Evolutionary conservation across 148 eudicot genomes (phyloP).

Genomic region (Mesembryanthemum crystallinum): DNA sequence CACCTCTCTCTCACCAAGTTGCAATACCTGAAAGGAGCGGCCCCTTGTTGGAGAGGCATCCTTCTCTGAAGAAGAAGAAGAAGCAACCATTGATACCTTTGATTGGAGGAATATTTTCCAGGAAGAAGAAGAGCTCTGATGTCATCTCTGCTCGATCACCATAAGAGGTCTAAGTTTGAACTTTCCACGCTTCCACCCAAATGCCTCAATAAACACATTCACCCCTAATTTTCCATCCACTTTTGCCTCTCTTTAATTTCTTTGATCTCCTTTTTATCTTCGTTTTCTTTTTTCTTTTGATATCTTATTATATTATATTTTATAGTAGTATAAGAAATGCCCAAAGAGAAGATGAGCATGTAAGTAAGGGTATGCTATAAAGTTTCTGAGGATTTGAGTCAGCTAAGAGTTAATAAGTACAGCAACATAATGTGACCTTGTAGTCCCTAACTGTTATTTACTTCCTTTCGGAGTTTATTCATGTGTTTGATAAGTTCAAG

Average conservation of each 20-base stretch:
- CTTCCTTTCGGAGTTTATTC: not conserved
- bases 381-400: not conserved
- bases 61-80: conserved; percentile 72
- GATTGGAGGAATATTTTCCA: conserved; percentile 57
- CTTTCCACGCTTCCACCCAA: not conserved
- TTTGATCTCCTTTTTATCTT: not conserved
- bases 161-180: not conserved
- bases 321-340: not conserved
- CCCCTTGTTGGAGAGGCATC: conserved; percentile 56
- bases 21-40: conserved; percentile 32
- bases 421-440: not conserved
- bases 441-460: not conserved
- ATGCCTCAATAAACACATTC: no score
- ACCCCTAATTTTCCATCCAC: not conserved
- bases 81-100: conserved; percentile 66
- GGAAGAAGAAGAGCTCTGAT: conserved; percentile 49
- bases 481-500: not conserved
- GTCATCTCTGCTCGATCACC: conserved; percentile 25
- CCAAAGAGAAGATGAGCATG: conserved; percentile 4
- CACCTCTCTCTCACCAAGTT: conserved; percentile 43
- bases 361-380: not conserved
- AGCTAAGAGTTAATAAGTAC: not conserved
- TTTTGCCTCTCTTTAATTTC: not conserved
- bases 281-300: not conserved
- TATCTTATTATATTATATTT: not conserved